A percentile compares a stretch with the other conserved stretches of the same genome.
Evolutionary conservation across 2,329 filamentous ascomycete genomes (phyloP).

Genomic region (Fusarium mangiferae): DNA sequence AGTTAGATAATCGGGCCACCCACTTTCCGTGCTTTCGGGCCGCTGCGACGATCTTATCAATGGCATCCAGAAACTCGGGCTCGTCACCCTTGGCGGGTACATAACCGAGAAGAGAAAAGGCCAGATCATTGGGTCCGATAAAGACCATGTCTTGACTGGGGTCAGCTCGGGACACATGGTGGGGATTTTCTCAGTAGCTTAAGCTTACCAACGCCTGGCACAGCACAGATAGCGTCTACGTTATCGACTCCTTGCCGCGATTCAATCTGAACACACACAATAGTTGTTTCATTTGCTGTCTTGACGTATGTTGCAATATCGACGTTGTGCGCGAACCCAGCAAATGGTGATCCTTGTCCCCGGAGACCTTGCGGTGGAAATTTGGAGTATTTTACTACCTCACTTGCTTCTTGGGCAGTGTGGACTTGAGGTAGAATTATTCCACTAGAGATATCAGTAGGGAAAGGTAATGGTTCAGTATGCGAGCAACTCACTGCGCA

Average conservation of each 20-base stretch:
- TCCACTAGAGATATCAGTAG: neutral
- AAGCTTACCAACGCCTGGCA: neutral
- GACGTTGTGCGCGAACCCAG: neutral
- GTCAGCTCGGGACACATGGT: neutral
- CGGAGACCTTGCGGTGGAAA: neutral
- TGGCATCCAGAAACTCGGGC: neutral
- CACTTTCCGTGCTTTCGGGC: neutral
- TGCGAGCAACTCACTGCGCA: neutral
- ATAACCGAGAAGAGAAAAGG: neutral
- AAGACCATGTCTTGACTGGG: neutral
- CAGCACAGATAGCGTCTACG: neutral
- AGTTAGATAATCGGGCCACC: neutral
- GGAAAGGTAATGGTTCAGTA: neutral
- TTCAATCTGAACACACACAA: neutral
- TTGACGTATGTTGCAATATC: neutral
- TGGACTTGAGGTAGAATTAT: neutral
- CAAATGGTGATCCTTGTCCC: neutral
- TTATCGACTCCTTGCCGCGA: neutral
- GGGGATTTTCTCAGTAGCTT: neutral
- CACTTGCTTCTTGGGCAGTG: neutral
- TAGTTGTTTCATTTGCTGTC: neutral
- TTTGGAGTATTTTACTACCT: neutral
- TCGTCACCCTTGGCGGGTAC: neutral
- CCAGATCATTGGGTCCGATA: neutral
- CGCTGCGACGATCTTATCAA: neutral